Evolutionary conservation across 108 stramenopile genomes (phyloP).

Genomic region (Fragilaria crotonensis): DNA sequence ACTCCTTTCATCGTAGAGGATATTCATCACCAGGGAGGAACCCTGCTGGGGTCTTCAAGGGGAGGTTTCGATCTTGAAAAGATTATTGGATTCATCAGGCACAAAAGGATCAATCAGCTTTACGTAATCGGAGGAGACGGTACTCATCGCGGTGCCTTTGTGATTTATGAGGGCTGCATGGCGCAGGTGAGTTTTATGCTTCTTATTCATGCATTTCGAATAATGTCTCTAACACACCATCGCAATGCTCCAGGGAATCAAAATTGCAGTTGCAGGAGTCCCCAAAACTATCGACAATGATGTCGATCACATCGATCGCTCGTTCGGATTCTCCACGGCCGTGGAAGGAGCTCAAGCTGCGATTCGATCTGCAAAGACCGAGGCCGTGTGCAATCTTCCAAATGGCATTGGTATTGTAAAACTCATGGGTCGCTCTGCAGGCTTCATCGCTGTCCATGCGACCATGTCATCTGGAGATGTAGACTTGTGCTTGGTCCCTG

Average conservation of each 20-base stretch:
- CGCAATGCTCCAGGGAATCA: conserved; percentile 43
- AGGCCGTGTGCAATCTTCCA: conserved; percentile 93
- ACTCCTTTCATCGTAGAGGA: conserved; percentile 71
- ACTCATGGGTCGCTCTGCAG: conserved; percentile 92
- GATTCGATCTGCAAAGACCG: conserved; percentile 86
- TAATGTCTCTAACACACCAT: too few species aligned
- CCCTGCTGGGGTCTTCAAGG: conserved; percentile 83
- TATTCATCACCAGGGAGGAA: conserved; percentile 94
- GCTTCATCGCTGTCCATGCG: conserved; percentile 91
- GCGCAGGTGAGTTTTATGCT: conserved; percentile 41
- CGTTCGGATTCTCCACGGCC: conserved; percentile 89
- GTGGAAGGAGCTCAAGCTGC: conserved; percentile 90
- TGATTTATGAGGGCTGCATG: conserved; percentile 87
- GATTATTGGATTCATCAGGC: conserved; percentile 65
- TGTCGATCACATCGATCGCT: conserved; percentile 92
- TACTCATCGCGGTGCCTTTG: conserved; percentile 92
- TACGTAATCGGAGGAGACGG: conserved; percentile 99
- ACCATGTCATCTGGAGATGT: conserved; percentile 89
- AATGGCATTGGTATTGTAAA: conserved; percentile 96
- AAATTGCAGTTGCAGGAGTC: conserved; percentile 93
- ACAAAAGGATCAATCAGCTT: conserved; percentile 72
- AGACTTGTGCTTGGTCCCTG: conserved; percentile 93
- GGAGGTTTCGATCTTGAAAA: conserved; percentile 95
- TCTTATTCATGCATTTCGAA: not conserved
- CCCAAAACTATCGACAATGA: conserved; percentile 93